A percentile compares a stretch with the other conserved stretches of the same genome.
phyloP scores from a whole-genome alignment of 306 rosid species.

The Adenanthera pavonina region DNA sequence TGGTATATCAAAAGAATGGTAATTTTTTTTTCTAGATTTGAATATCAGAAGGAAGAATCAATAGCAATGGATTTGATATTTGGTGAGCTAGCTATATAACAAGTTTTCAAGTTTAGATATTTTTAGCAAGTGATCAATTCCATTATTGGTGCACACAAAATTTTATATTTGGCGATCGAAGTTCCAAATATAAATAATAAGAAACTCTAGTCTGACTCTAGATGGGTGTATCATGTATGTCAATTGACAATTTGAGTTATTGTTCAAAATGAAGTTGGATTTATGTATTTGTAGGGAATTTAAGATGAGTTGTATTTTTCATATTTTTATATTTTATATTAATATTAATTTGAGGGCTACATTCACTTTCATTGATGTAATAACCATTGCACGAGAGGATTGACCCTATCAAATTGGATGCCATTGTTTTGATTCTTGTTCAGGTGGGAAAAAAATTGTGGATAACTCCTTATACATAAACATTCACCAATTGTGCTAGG shows the following conservation, averaged over 20 bases:
- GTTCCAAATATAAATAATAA: background rate
- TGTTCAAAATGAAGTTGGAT: background rate
- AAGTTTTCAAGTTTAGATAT: background rate
- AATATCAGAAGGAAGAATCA: background rate
- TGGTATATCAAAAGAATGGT: background rate
- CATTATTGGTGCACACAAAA: background rate
- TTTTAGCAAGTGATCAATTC: background rate
- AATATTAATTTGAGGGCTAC: too few species aligned
- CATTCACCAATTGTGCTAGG: too few species aligned
- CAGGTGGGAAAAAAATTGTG: too few species aligned
- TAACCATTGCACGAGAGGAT: background rate
- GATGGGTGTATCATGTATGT: background rate
- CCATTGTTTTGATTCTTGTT: background rate
- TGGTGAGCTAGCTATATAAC: background rate
- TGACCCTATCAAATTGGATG: background rate
- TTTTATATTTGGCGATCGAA: background rate
- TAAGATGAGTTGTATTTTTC: too few species aligned
- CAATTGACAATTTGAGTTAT: background rate
- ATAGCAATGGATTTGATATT: background rate
- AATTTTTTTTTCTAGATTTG: background rate
- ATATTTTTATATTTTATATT: too few species aligned
- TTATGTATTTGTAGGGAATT: too few species aligned
- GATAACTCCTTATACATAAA: background rate
- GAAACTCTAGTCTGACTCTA: background rate
- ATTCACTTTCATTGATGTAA: background rate